Percentiles rank a stretch among this genome's conserved stretches.
These are phyloP conservation scores for Kalanchoe fedtschenkoi DNA, from an alignment of 164 flowering plant genomes.

Conservation along the genomic window DNA sequence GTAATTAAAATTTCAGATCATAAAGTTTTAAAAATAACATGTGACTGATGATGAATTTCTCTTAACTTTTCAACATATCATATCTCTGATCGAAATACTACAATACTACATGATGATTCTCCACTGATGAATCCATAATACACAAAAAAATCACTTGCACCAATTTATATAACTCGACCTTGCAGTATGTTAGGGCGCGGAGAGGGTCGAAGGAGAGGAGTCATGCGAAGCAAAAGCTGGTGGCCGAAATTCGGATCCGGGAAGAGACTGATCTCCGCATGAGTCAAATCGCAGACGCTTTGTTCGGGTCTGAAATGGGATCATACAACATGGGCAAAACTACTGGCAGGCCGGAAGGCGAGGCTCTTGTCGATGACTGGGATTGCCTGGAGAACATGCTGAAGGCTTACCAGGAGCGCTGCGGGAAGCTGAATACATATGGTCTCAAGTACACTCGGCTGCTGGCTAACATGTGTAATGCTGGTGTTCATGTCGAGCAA, in stretches of 20 bases:
- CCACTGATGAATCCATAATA: too few species aligned
- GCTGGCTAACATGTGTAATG: conserved; percentile 40
- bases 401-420: conserved; percentile 22
- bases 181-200: conserved; percentile 23
- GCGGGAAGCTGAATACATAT: conserved; percentile 28
- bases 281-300: conserved; percentile 14
- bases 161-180: too few species aligned
- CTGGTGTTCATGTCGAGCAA: conserved; percentile 19
- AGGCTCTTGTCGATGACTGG: conserved; percentile 40
- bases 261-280: conserved; percentile 20
- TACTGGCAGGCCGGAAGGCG: conserved; percentile 19
- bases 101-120: too few species aligned
- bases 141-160: too few species aligned
- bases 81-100: too few species aligned
- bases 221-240: conserved; percentile 24
- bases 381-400: conserved; percentile 28
- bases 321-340: conserved; percentile 12
- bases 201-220: conserved; percentile 20
- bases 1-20: too few species aligned
- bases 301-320: conserved; percentile 21
- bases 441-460: conserved; percentile 31
- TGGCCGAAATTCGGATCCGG: conserved; percentile 21
- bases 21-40: too few species aligned
- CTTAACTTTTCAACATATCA: not conserved
- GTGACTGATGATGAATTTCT: too few species aligned